Conservation (phyloP, 495 filamentous ascomycete species). For the Podospora tetraspora region DNA sequence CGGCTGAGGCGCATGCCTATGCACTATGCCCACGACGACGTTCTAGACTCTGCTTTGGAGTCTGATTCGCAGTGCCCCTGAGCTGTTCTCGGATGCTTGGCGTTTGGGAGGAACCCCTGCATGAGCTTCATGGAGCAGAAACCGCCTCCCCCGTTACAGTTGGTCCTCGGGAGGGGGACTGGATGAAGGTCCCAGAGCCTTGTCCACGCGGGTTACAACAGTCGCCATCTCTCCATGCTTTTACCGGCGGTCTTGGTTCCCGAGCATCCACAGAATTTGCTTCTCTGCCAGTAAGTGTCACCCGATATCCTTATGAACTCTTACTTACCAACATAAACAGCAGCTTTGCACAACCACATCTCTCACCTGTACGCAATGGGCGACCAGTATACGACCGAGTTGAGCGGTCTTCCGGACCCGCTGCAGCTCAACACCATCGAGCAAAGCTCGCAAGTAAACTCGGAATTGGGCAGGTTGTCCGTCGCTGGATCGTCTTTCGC, state of each 20-base stretch:
- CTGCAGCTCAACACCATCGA: background rate
- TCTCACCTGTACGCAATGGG: background rate
- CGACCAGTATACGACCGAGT: background rate
- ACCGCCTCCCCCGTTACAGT: background rate
- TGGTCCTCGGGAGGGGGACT: background rate
- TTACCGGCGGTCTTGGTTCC: background rate
- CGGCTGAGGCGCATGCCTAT: background rate
- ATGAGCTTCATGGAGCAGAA: background rate
- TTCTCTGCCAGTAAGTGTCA: background rate
- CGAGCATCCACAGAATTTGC: background rate
- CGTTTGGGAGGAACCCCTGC: conserved; percentile 1
- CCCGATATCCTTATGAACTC: background rate
- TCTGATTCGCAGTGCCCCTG: background rate
- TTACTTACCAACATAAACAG: background rate
- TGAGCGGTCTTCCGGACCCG: background rate
- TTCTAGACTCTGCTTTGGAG: background rate
- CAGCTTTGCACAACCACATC: background rate
- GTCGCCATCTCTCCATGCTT: background rate
- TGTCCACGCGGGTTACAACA: background rate
- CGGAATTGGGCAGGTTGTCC: background rate
- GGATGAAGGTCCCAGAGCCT: background rate
- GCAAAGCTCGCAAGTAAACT: background rate
- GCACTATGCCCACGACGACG: background rate
- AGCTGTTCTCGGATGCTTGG: background rate
- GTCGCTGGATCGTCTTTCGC: background rate